Conservation (phyloP, 2,329 filamentous ascomycete genomes). For the Verticillium nubilum region DNA sequence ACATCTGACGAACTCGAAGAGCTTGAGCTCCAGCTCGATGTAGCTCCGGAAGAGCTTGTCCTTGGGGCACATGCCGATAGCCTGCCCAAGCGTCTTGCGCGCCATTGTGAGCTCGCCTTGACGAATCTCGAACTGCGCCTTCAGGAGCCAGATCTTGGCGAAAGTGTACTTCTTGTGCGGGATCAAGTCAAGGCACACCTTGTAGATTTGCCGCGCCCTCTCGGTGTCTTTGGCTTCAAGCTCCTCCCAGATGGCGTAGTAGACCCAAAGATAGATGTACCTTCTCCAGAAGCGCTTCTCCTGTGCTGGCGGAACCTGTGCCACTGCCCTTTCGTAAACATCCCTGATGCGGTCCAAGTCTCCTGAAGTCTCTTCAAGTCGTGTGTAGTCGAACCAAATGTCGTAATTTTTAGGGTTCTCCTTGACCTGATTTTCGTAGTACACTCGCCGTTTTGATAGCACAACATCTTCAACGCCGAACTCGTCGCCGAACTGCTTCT, state of each 20-base stretch:
- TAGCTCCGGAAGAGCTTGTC: conserved; percentile 94
- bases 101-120: conserved; percentile 76
- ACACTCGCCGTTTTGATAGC: conserved; percentile 83
- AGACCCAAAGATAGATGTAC: conserved; percentile 97
- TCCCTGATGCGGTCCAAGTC: conserved; percentile 82
- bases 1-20: conserved; percentile 92
- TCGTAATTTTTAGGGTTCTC: conserved; percentile 97
- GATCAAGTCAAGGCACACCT: conserved; percentile 78
- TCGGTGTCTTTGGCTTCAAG: conserved; percentile 73
- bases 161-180: conserved; percentile 98
- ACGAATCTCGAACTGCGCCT: conserved; percentile 88
- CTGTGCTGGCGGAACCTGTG: conserved; percentile 88
- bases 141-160: conserved; percentile 91
- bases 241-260: conserved; percentile 95
- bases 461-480: conserved; percentile 96
- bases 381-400: conserved; percentile 91
- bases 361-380: conserved; percentile 80
- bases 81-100: conserved; percentile 82
- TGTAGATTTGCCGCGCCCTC: conserved; percentile 84
- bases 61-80: conserved; percentile 92
- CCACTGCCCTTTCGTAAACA: conserved; percentile 91
- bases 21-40: conserved; percentile 83
- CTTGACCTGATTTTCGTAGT: conserved; percentile 91
- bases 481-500: conserved; percentile 93
- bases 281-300: conserved; percentile 97